These are phyloP conservation scores for Limonium bicolor DNA, from an alignment of 148 eudicot species.

Conservation along the genomic window DNA sequence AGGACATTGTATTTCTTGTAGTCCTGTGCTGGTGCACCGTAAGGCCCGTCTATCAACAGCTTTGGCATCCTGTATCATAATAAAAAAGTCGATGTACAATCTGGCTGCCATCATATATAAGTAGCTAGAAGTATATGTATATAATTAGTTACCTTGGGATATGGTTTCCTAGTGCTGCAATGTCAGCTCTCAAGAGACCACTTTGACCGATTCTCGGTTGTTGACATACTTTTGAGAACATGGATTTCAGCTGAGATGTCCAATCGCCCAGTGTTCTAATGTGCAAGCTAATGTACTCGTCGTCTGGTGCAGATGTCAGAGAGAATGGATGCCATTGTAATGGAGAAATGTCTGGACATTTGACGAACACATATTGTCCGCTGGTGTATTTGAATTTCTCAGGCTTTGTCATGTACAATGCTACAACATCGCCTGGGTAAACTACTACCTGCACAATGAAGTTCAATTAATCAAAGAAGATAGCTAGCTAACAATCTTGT, in stretches of 20 bases:
- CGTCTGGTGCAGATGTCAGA: constrained; percentile 48
- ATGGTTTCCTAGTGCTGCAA: constrained; percentile 9
- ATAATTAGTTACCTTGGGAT: constrained; percentile 14
- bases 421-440: constrained; percentile 35
- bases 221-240: constrained; percentile 30
- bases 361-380: constrained; percentile 46
- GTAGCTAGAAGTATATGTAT: neutral
- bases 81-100: neutral
- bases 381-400: constrained; percentile 36
- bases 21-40: constrained; percentile 52
- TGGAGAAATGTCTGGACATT: constrained; percentile 40
- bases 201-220: constrained; percentile 28
- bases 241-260: constrained; percentile 33
- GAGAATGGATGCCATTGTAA: constrained; percentile 66
- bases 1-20: constrained; percentile 41
- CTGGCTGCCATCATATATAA: neutral
- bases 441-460: constrained; percentile 29
- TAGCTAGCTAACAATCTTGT: too few species aligned
- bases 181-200: constrained; percentile 25
- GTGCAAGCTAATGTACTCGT: constrained; percentile 45
- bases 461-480: too few species aligned
- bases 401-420: constrained; percentile 30
- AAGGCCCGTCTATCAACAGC: constrained; percentile 35
- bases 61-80: constrained; percentile 18
- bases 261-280: constrained; percentile 57